Evolutionary conservation across 2,329 filamentous ascomycete genomes (phyloP), one percentile per base, ranked within the genome.

Genomic region (Lomentospora prolificans): DNA sequence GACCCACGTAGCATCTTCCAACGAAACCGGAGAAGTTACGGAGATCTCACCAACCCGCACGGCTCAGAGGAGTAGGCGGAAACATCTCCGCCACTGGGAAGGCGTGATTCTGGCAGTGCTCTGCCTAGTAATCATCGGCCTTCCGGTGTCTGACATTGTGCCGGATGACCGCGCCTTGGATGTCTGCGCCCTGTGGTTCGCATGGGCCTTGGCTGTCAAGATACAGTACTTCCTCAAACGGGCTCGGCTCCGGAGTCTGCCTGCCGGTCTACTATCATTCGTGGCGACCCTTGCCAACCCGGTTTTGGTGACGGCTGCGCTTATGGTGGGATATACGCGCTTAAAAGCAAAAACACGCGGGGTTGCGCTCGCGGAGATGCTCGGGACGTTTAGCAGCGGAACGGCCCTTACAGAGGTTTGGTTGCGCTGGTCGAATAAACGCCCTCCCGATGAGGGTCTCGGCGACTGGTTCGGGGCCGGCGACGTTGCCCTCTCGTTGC

Each of bases 401-500:
- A 65, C 60, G 0, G 66, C 69, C 1, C 59, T 74, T 0, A 69
- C 71, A 27, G 60, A 65, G 0, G 56, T 74, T 4, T 73, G 69
- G 70, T 65, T 66, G 1, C 55, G 63, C 1, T n/a, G 53, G 0
- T 57, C 60, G 1, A 17, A 61, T 57, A 2, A 54, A 46, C 1
- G 50, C 46, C 0, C 36, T 57, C 0, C 59, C 64, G 10, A 55
- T 60, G 0, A 22, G 52, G 2, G 63, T 41, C 19, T 19, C n/a
- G 65, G 27, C 59, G 57, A 3, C 1, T 70, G 68, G 66, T 71
- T 73, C 53, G 75, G 75, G 2, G 76, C 76, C 0, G 77, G 77
- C 7, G 76, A 79, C 58, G 63, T 72, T 3, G 76, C 77, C 0
- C 67, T 73, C 1, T 73, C 75, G 0, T 63, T 79, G 3, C 73